Conservation (phyloP, 31 red algal species). For the Porphyra umbilicalis region DNA sequence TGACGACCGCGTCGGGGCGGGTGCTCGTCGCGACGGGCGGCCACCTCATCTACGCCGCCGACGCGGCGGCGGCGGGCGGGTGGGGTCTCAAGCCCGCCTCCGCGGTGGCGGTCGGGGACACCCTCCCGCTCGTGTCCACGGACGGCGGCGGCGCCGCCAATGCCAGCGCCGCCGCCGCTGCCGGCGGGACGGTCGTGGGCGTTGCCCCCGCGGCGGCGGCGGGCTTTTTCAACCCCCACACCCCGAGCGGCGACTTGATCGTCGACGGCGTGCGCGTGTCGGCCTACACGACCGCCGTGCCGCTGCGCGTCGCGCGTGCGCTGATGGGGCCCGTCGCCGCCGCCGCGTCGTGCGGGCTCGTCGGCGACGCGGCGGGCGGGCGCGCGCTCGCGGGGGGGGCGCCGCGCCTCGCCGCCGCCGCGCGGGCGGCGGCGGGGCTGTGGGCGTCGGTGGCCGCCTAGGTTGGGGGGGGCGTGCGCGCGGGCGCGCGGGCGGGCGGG, state of each 20-base stretch:
- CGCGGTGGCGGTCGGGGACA: background rate
- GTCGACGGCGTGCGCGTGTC: constrained; percentile 11
- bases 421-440: background rate
- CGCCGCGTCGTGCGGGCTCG: background rate
- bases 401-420: background rate
- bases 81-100: background rate
- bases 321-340: background rate
- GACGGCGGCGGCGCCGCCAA: constrained; percentile 5
- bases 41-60: background rate
- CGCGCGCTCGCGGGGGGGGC: background rate
- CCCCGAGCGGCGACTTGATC: constrained; percentile 5
- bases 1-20: background rate
- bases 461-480: background rate
- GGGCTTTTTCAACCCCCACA: constrained; percentile 25
- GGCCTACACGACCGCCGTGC: constrained; percentile 12
- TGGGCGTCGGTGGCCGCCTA: background rate
- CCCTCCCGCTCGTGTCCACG: background rate
- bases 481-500: no score
- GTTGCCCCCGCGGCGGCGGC: background rate
- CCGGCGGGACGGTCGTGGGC: constrained; percentile 25
- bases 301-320: background rate
- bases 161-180: constrained; percentile 5
- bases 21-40: background rate
- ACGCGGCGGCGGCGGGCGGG: background rate
- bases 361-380: background rate